Base-by-base conservation (phyloP, 306 rosid species). In the Ochetophila trinervis region DNA sequence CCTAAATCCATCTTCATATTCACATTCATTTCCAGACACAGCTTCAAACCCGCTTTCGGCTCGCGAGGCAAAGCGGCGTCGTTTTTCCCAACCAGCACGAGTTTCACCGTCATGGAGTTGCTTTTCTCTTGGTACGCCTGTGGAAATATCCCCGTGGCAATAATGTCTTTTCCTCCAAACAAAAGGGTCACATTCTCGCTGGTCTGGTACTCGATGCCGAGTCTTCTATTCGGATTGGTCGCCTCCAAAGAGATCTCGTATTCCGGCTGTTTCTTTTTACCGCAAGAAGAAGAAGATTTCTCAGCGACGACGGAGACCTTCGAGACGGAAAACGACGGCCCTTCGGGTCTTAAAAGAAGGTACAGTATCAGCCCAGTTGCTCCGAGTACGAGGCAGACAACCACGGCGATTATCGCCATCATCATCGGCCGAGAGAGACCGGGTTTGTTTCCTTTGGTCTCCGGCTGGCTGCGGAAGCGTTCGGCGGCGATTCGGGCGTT, bases 401-500 rank as follows among this genome's bases (percentile, higher is more conserved):
- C 16, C 3, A 76, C 13, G 1, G 79, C 0, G 59, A 75, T 9
- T 9, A 64, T 3, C 30, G 7, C 47, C 8, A 57, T 0, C 18
- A 49, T 45, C 17, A 63, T 15, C 13, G 36, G 20, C 2, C 34
- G 24, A 4, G 60, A 14, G 22, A 44, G 12, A 8, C 68, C 6
- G 0, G 48, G 1, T 0, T 24, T 24, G 2, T 5, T 50, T 6
- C 9, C 69, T 2, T 48, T 68, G 1, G 0, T 17, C 0, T 8
- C 15, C 0, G 60, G 34, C 45, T 2, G 13, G 1, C 74, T 69
- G 8, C 80, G 76, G 19, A 58, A 40, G 6, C 48, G 67, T 45
- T 88, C 84, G 3, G 74, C 84, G 3, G 74, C 57, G n/a, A 79
- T 19, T 17, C 52, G 3, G 1, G 89, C 85, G 36, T 88, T 86